Evolutionary conservation across 768 basidiomycete species (phyloP).

Genomic region (Mycena vulgaris): DNA sequence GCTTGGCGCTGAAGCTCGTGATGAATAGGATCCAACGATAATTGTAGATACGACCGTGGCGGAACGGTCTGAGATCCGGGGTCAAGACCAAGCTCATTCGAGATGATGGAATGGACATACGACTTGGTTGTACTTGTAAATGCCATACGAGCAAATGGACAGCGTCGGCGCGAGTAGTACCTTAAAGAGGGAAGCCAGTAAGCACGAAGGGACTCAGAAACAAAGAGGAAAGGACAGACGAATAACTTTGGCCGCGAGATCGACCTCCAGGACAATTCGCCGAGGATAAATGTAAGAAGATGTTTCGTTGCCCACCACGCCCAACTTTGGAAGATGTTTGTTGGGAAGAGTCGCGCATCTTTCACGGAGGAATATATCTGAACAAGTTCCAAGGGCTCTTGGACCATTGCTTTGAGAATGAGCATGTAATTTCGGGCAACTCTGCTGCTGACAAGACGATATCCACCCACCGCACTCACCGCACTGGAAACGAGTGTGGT

Average conservation of each 20-base stretch:
- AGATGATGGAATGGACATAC: background rate
- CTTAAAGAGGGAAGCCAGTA: background rate
- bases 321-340: constrained; percentile 20
- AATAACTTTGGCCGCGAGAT: constrained; percentile 21
- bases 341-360: background rate
- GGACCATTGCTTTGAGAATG: constrained; percentile 14
- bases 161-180: constrained; percentile 27
- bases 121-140: constrained; percentile 33
- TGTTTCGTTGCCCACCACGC: constrained; percentile 20
- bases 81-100: background rate
- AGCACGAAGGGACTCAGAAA: background rate
- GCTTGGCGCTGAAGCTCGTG: background rate
- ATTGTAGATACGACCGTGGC: constrained; percentile 25
- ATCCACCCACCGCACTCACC: constrained; percentile 25
- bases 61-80: background rate
- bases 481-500: constrained; percentile 11
- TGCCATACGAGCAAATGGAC: constrained; percentile 10
- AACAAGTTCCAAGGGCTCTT: background rate
- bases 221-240: constrained; percentile 4
- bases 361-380: background rate
- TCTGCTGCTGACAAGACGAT: constrained; percentile 29
- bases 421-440: constrained; percentile 32
- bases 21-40: constrained; percentile 30
- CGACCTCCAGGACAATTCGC: constrained; percentile 23
- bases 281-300: constrained; percentile 21